These are phyloP conservation scores for Penicillium lividum DNA, from an alignment of 495 filamentous ascomycete genomes.

Conservation along the genomic window DNA sequence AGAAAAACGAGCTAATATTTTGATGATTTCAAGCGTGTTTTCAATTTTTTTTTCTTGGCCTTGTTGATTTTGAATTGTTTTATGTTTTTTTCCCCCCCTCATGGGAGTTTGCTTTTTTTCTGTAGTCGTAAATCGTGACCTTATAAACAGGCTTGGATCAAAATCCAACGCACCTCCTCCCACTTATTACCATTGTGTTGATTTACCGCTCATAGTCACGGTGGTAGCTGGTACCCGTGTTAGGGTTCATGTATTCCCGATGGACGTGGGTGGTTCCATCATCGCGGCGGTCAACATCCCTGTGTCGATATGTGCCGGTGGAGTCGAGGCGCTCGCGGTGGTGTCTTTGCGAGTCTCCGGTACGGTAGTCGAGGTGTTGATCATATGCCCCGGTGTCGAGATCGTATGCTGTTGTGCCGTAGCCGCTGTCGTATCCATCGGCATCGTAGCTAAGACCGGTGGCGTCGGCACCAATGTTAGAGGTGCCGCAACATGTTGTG, in stretches of 20 bases:
- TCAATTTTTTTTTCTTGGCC: slow-evolving; percentile 2
- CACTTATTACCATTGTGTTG: neutral
- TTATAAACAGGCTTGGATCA: neutral
- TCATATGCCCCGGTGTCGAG: slow-evolving; percentile 41
- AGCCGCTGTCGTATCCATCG: slow-evolving; percentile 36
- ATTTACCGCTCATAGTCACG: slow-evolving; percentile 32
- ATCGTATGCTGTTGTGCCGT: slow-evolving; percentile 41
- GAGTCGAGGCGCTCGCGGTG: slow-evolving; percentile 39
- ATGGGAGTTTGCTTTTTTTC: neutral
- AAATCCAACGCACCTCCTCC: slow-evolving; percentile 5
- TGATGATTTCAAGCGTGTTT: neutral
- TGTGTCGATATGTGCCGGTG: slow-evolving; percentile 33
- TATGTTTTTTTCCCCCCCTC: slow-evolving; percentile 2
- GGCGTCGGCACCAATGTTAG: slow-evolving; percentile 39
- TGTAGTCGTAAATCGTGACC: slow-evolving; percentile 4
- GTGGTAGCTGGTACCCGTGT: slow-evolving; percentile 39
- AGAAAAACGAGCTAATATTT: neutral
- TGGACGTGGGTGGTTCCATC: slow-evolving; percentile 39
- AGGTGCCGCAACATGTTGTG: slow-evolving; percentile 37
- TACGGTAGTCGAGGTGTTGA: slow-evolving; percentile 40
- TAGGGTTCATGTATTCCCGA: slow-evolving; percentile 42
- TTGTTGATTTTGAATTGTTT: slow-evolving; percentile 1
- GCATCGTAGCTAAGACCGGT: slow-evolving; percentile 42
- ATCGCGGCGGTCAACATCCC: slow-evolving; percentile 37
- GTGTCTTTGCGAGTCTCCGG: slow-evolving; percentile 32